Percentiles rank a stretch among this genome's conserved stretches.
These are phyloP conservation scores for Penicillium manginii DNA, from an alignment of 495 filamentous ascomycete species.

Conservation along the genomic window DNA sequence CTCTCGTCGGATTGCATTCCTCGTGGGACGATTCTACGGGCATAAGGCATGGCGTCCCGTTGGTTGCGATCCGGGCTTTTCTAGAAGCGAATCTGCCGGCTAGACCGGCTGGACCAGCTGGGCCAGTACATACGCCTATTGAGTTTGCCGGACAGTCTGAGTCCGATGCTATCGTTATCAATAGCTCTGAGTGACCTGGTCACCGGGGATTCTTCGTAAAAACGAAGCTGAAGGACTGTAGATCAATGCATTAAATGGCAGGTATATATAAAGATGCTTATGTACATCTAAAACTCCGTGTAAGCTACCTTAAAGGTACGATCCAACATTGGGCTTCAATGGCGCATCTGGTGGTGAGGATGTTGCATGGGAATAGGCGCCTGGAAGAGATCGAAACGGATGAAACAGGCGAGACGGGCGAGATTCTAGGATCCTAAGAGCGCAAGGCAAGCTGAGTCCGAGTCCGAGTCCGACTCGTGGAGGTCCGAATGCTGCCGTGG, in stretches of 20 bases:
- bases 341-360: constrained; percentile 1
- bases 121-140: no score
- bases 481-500: not conserved
- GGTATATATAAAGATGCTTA: constrained; percentile 11
- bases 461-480: not conserved
- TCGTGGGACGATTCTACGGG: constrained; percentile 50
- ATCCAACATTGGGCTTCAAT: constrained; percentile 3
- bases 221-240: not conserved
- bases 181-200: not conserved
- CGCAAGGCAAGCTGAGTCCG: not conserved
- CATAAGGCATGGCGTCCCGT: constrained; percentile 49
- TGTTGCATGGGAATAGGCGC: constrained; percentile 5
- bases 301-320: constrained; percentile 6
- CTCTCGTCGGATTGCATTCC: constrained; percentile 48
- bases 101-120: not conserved
- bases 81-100: constrained; percentile 3
- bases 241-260: not conserved
- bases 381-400: constrained; percentile 1
- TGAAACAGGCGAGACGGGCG: not conserved
- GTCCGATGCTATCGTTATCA: not conserved
- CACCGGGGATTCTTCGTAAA: not conserved
- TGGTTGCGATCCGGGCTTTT: constrained; percentile 38
- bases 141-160: no score
- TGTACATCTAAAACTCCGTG: constrained; percentile 17
- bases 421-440: not conserved